Evolutionary conservation across 2,329 filamentous ascomycete species (phyloP).

Genomic region (Trichophyton schoenleinii): DNA sequence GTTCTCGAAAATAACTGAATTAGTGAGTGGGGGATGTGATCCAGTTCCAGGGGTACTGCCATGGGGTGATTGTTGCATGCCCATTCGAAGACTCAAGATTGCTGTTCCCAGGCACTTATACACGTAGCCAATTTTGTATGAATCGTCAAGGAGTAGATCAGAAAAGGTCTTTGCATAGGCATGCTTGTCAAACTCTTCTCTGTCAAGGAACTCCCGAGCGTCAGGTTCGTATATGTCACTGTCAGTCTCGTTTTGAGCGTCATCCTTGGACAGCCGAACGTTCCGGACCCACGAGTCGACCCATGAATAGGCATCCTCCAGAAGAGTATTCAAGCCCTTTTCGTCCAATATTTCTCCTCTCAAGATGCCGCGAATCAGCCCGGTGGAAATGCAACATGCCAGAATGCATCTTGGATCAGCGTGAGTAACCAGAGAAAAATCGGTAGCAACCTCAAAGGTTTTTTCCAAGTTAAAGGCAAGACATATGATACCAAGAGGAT

Average conservation of each 20-base stretch:
- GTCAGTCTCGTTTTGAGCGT: constrained; percentile 8
- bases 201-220: constrained; percentile 22
- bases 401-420: constrained; percentile 42
- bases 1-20: constrained; percentile 31
- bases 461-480: constrained; percentile 30
- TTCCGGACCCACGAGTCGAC: constrained; percentile 21
- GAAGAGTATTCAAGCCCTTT: constrained; percentile 30
- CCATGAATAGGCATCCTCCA: constrained; percentile 33
- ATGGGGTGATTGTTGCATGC: constrained; percentile 25
- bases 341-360: constrained; percentile 34
- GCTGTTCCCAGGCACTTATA: constrained; percentile 43
- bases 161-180: constrained; percentile 26
- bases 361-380: constrained; percentile 36
- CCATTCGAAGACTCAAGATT: constrained; percentile 34
- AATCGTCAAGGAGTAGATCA: constrained; percentile 36
- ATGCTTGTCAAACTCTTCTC: constrained; percentile 33
- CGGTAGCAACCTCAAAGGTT: constrained; percentile 34
- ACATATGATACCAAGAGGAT: constrained; percentile 40
- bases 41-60: background rate
- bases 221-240: constrained; percentile 5
- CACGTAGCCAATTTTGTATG: constrained; percentile 40
- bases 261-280: constrained; percentile 16
- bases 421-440: constrained; percentile 37
- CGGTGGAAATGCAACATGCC: constrained; percentile 38
- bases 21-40: background rate